Evolutionary conservation across 1,284 basidiomycete species (phyloP), one percentile per base, ranked within the genome.

Genomic region (Ganoderma sinense): DNA sequence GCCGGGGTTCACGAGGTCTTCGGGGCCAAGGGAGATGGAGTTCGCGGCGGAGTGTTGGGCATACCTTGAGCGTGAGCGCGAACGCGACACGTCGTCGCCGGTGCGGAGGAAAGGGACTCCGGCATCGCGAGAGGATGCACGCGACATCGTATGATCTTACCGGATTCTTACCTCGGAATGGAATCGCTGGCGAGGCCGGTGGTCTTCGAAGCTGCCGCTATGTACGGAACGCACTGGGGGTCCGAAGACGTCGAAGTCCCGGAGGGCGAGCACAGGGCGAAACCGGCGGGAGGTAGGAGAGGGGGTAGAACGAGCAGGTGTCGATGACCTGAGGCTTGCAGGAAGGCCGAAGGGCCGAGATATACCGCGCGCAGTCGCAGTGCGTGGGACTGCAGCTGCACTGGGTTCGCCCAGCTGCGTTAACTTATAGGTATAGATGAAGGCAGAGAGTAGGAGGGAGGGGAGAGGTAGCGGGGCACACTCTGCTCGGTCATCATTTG

Each of bases 1-100:
- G 18, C 53, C 23, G 39, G 84, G 84, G 8, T 84, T 74, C 59
- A 85, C 74, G 16, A 87, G 74, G 58, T 75, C 80, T 68, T 87
- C 84, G 40, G 82, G 78, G 40, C 69, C 77, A 29, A 77, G 75
- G 40, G 75, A 65, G 41, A 77, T 58, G 0, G 77, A 76, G 26
- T 70, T 68, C 36, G 73, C 48, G 23, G 75, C 76, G 23, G 76
- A 69, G 67, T 74, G 74, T 31, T 76, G 72, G 59, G 76, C 23
- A 31, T 45, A 29, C 14, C 23, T 73, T 43, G 64, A 59, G 64
- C 75, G 78, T 7, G 78, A 68, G 29, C 77, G 74, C n/a, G 78
- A 79, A 51, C 73, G 67, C 6, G 72, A 72, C 51, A 68, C 65
- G 43, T 69, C 68, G 29, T 62, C 58, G 31, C 60, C 41, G 36